These are phyloP conservation scores for Lichtheimia ramosa DNA, from an alignment of 371 early-diverging fungal genomes.

Conservation along the genomic window DNA sequence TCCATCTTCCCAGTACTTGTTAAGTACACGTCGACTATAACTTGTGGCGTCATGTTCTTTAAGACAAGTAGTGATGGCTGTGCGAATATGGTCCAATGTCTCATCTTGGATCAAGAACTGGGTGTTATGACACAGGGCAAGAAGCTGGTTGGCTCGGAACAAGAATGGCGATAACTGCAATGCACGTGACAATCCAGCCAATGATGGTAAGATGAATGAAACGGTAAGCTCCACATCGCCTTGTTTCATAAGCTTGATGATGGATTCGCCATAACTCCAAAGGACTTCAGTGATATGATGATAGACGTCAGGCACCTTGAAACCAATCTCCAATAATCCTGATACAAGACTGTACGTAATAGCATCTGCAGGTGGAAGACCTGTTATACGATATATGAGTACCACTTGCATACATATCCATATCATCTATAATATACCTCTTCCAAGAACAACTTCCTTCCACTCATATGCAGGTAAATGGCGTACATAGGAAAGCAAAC, in stretches of 20 bases:
- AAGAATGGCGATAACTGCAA: constrained; percentile 58
- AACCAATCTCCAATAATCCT: constrained; percentile 54
- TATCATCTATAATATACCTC: constrained; percentile 35
- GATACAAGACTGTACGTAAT: constrained; percentile 38
- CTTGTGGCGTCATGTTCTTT: constrained; percentile 34
- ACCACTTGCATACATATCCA: neutral
- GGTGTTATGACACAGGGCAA: constrained; percentile 48
- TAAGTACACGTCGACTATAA: constrained; percentile 53
- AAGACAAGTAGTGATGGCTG: constrained; percentile 49
- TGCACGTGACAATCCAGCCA: constrained; percentile 66
- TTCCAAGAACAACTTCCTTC: constrained; percentile 26
- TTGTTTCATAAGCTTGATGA: constrained; percentile 15
- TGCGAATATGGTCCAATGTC: constrained; percentile 52
- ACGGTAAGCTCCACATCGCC: constrained; percentile 47
- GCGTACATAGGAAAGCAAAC: constrained; percentile 36
- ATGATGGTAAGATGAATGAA: constrained; percentile 65
- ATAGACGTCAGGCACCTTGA: constrained; percentile 35
- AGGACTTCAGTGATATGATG: constrained; percentile 33
- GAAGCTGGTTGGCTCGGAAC: constrained; percentile 48
- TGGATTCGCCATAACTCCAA: constrained; percentile 30
- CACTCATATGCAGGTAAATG: constrained; percentile 33
- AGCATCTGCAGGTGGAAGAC: constrained; percentile 35
- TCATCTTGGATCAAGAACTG: constrained; percentile 56
- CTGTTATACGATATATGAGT: constrained; percentile 2
- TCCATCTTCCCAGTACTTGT: constrained; percentile 48